Percentiles rank a stretch among this genome's conserved stretches.
Conservation (phyloP, 305 asterid genomes). For the Fraxinus velutina region DNA sequence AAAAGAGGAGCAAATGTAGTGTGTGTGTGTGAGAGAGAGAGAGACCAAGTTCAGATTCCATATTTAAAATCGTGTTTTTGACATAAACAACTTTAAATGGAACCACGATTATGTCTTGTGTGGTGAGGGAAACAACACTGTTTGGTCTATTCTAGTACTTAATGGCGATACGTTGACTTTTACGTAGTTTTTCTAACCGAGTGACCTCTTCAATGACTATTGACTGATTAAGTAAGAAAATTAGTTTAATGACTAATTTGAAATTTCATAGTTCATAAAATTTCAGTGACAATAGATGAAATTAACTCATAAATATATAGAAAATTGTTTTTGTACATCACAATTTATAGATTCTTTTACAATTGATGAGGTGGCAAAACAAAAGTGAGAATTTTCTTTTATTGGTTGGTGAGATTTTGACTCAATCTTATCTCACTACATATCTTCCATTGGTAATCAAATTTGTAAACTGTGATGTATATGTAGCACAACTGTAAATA, state of each 20-base stretch:
- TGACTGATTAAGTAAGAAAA: background rate
- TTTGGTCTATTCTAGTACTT: background rate
- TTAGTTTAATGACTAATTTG: background rate
- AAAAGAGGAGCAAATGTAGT: background rate
- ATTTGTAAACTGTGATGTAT: too few species aligned
- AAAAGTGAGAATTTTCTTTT: too few species aligned
- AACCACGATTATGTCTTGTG: background rate
- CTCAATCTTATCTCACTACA: too few species aligned
- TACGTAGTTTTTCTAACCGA: background rate
- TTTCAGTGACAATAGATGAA: background rate
- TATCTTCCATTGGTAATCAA: too few species aligned
- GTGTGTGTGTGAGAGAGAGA: background rate
- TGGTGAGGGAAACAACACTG: background rate
- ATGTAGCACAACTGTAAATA: background rate
- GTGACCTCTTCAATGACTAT: background rate
- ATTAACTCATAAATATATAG: background rate
- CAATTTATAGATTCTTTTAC: too few species aligned
- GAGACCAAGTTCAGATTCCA: background rate
- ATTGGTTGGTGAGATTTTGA: too few species aligned
- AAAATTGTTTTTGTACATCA: too few species aligned
- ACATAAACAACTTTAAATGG: background rate
- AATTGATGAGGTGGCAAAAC: too few species aligned
- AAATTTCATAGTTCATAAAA: background rate
- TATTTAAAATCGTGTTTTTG: background rate
- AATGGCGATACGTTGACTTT: background rate